Percentiles rank a stretch among this genome's conserved stretches.
phyloP scores from a whole-genome alignment of 1,284 basidiomycete species.

The Tetrapyrgos nigripes region DNA sequence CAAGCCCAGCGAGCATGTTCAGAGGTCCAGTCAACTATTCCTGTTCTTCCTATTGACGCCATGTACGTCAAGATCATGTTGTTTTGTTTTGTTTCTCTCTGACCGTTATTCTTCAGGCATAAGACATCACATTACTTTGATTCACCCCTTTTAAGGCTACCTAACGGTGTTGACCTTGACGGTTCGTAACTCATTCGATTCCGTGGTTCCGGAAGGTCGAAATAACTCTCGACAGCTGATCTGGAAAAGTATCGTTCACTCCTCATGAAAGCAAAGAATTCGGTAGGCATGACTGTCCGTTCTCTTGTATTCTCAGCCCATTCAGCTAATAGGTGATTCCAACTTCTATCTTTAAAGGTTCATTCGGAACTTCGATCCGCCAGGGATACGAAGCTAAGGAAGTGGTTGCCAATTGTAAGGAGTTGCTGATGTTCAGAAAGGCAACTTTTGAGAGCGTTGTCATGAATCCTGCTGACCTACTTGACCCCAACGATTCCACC shows the following conservation, averaged over 20 bases:
- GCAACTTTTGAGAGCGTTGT: conserved; percentile 37
- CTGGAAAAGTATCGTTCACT: not conserved
- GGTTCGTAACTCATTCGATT: conserved; percentile 30
- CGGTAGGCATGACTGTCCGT: not conserved
- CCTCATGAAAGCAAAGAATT: not conserved
- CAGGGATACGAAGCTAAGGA: conserved; percentile 36
- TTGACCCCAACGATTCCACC: no score
- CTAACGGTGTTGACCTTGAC: conserved; percentile 1
- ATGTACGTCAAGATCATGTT: conserved; percentile 33
- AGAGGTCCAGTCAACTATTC: conserved; percentile 40
- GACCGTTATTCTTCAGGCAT: conserved; percentile 48
- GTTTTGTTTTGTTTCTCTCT: conserved; percentile 30
- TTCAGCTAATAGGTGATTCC: no score
- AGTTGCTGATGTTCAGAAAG: conserved; percentile 39
- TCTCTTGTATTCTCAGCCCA: not conserved
- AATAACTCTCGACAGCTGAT: conserved; percentile 6
- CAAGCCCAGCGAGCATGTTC: conserved; percentile 43
- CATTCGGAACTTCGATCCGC: conserved; percentile 38
- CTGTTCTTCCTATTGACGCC: conserved; percentile 38
- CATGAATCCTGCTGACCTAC: not conserved
- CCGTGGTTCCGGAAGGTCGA: conserved; percentile 36
- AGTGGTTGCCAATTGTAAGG: conserved; percentile 33
- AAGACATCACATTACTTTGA: conserved; percentile 41
- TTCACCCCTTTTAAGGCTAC: not conserved
- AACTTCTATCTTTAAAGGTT: conserved; percentile 18